Percentiles rank a stretch among this genome's conserved stretches.
Conservation (phyloP, 1,139 yeast species). For the Nakaseomyces delphensis region DNA sequence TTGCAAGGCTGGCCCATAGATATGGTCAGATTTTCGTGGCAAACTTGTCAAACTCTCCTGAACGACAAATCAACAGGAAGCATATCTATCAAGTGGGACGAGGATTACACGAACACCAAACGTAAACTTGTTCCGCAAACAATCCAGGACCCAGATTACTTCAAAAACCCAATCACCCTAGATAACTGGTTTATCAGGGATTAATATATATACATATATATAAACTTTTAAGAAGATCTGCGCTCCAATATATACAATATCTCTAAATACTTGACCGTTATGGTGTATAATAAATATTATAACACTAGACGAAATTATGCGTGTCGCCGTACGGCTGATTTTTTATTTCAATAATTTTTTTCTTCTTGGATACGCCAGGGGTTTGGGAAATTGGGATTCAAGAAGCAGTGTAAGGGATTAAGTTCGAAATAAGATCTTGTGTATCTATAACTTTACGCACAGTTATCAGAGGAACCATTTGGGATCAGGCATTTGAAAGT, state of each 20-base stretch:
- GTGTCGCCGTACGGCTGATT: background rate
- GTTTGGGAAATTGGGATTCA: background rate
- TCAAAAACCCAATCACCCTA: slow-evolving; percentile 17
- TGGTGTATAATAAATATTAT: background rate
- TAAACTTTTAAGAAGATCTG: background rate
- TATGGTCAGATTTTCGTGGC: slow-evolving; percentile 85
- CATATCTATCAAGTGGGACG: slow-evolving; percentile 47
- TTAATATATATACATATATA: background rate
- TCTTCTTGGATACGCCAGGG: background rate
- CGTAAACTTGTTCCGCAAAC: slow-evolving; percentile 8
- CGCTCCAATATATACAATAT: too few relatives aligned
- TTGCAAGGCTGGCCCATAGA: slow-evolving; percentile 82
- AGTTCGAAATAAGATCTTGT: background rate
- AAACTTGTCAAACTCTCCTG: slow-evolving; percentile 72
- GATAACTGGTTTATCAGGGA: slow-evolving; percentile 26
- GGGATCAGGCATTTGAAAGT: too few relatives aligned
- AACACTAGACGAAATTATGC: background rate
- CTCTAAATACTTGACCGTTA: too few relatives aligned
- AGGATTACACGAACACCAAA: slow-evolving; percentile 35
- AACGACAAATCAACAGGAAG: slow-evolving; percentile 40
- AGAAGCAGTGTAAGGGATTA: background rate
- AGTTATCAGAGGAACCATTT: background rate
- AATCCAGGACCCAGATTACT: background rate
- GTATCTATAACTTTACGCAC: background rate
- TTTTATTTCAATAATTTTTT: background rate